Conservation (phyloP, 371 early-diverging fungal genomes). For the Fennellomyces sp. region DNA sequence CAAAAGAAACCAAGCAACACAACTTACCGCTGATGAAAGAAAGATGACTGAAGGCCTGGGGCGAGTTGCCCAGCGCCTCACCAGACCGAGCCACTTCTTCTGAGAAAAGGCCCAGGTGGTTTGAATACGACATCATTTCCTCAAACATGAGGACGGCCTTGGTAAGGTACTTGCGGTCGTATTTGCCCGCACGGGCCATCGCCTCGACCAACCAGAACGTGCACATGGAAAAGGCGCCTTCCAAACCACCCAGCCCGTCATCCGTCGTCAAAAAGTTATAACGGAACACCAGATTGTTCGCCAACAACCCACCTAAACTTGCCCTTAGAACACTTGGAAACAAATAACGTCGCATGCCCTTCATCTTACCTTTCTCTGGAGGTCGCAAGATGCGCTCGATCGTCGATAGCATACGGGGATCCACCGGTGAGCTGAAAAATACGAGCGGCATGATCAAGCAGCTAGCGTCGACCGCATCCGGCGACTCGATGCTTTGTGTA, state of each 20-base stretch:
- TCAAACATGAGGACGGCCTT: constrained; percentile 76
- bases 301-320: constrained; percentile 65
- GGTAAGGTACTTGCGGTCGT: constrained; percentile 57
- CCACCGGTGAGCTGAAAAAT: constrained; percentile 74
- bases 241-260: constrained; percentile 65
- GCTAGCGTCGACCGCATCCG: constrained; percentile 69
- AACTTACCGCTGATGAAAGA: constrained; percentile 71
- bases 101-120: constrained; percentile 74
- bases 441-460: constrained; percentile 84
- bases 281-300: constrained; percentile 77
- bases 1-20: background rate
- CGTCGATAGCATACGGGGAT: constrained; percentile 78
- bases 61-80: constrained; percentile 80
- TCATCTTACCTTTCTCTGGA: constrained; percentile 67
- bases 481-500: constrained; percentile 67
- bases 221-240: constrained; percentile 82
- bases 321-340: background rate
- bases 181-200: constrained; percentile 76
- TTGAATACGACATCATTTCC: constrained; percentile 74
- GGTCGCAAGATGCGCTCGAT: constrained; percentile 66
- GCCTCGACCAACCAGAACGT: constrained; percentile 89
- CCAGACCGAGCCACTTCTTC: constrained; percentile 80
- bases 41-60: constrained; percentile 85
- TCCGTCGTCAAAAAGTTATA: constrained; percentile 62
- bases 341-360: no score